phyloP scores from a whole-genome alignment of 2,329 filamentous ascomycete genomes.

The Daldinia sp. region DNA sequence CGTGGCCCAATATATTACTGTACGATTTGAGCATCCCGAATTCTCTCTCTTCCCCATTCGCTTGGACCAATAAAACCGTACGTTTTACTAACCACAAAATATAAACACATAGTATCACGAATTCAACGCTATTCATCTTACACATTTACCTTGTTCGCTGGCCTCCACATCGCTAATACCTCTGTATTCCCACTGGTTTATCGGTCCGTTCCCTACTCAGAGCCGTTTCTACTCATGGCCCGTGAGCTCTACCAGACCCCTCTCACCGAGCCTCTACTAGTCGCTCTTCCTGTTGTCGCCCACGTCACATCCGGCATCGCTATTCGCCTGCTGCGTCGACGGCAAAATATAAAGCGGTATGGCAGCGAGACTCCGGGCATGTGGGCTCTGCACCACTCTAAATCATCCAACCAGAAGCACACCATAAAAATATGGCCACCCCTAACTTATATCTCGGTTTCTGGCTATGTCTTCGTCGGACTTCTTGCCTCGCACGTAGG shows the following conservation, averaged over 20 bases:
- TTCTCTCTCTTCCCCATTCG: not conserved
- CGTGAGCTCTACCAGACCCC: slow-evolving; percentile 92
- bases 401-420: slow-evolving; percentile 44
- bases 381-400: slow-evolving; percentile 54
- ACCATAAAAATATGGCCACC: slow-evolving; percentile 71
- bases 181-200: slow-evolving; percentile 83
- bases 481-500: slow-evolving; percentile 78
- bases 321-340: slow-evolving; percentile 79
- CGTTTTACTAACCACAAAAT: slow-evolving; percentile 35
- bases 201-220: slow-evolving; percentile 77
- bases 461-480: slow-evolving; percentile 77
- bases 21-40: slow-evolving; percentile 55
- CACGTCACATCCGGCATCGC: slow-evolving; percentile 84
- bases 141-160: slow-evolving; percentile 80
- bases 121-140: slow-evolving; percentile 93
- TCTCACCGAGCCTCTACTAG: slow-evolving; percentile 81
- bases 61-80: slow-evolving; percentile 24
- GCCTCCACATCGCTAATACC: slow-evolving; percentile 83
- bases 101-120: slow-evolving; percentile 68
- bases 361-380: slow-evolving; percentile 74
- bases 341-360: slow-evolving; percentile 78
- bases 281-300: slow-evolving; percentile 78
- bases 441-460: slow-evolving; percentile 75
- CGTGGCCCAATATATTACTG: slow-evolving; percentile 81
- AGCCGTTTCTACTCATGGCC: slow-evolving; percentile 89